Conservation (phyloP, 768 basidiomycete genomes). For the Leccinum sublutescens region DNA sequence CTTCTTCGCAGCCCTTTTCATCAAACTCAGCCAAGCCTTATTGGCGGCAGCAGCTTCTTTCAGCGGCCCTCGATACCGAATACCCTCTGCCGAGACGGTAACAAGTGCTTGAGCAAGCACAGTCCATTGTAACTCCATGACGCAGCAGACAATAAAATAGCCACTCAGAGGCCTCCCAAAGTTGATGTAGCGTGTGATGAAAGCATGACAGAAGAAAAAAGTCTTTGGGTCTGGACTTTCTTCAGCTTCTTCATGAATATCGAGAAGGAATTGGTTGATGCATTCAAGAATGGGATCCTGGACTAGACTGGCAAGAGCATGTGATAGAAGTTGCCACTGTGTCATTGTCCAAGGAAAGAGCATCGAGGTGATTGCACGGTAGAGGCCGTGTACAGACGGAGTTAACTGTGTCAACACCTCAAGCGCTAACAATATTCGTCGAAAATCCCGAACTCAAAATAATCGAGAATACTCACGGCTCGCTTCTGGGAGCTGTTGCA, state of each 20-base stretch:
- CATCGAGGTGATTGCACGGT: constrained; percentile 80
- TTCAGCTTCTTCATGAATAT: constrained; percentile 56
- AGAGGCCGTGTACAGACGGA: constrained; percentile 83
- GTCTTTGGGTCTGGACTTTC: constrained; percentile 34
- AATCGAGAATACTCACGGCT: constrained; percentile 44
- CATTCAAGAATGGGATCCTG: constrained; percentile 65
- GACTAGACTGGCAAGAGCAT: constrained; percentile 58
- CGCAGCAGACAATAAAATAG: constrained; percentile 87
- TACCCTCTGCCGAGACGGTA: constrained; percentile 34
- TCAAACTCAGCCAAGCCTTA: constrained; percentile 71
- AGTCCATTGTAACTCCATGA: constrained; percentile 84
- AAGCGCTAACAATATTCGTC: constrained; percentile 44
- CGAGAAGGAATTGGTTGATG: constrained; percentile 66
- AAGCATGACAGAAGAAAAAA: constrained; percentile 60
- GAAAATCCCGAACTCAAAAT: neutral
- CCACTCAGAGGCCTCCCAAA: constrained; percentile 79
- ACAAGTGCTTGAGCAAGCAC: constrained; percentile 70
- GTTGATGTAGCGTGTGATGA: constrained; percentile 72
- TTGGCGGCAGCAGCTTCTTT: constrained; percentile 83
- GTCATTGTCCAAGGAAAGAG: constrained; percentile 68
- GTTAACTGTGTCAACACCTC: constrained; percentile 71
- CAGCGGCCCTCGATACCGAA: constrained; percentile 24
- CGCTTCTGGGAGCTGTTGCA: constrained; percentile 52
- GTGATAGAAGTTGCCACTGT: constrained; percentile 62
- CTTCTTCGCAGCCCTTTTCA: constrained; percentile 46